Base-by-base conservation (phyloP, 148 eudicot genomes). In the Oxyria digyna region DNA sequence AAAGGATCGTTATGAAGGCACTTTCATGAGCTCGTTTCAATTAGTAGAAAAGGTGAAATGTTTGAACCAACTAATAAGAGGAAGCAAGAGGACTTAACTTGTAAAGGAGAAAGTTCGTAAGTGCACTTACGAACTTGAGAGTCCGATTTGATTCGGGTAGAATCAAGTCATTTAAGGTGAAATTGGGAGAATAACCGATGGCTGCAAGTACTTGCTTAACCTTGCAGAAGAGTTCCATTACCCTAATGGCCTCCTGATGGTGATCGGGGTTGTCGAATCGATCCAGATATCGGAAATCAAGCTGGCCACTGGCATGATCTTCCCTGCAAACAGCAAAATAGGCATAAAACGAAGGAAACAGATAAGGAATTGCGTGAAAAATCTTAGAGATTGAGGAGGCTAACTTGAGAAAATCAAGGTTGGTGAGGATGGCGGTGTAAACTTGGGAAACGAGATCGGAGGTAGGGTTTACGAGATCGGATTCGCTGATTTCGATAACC, bases 261-360 rank as follows among this genome's bases (percentile, higher is more conserved):
- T 75, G 55, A 41, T 93, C 98, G 9, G 96, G 98, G 74, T 89
- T 89, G 65, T 90, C 98, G 24, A 93, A 79, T 42, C 79, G 81
- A 75, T 86, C 87, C 64, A 86, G 62, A 23, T 88, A 89, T 26
- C 69, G 75, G 27, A 93, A 93, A 72, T 90, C 90, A 18, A 86
- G 74, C 71, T 87, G 89, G 41, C 76, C 85, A 13, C 13, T 6
- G 21, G 67, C 14, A 2, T 78, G 62, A 31, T 89, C 98, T 21
- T 93, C 96, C 83, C 97, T 87, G 84, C 72, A 81, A 7, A 37
- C 45, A 65, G 15, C 29, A 4, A 59, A 24, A 35, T 33, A 70
- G 35, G 2, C 1, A 14, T 4, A 31, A 29, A 54, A 37, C 0
- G 20, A 1, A 26, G 38, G 5, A 66, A 38, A 1, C 35, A 20